Evolutionary conservation across 106 monocot species (phyloP).

Genomic region (Dendrobium catenatum): DNA sequence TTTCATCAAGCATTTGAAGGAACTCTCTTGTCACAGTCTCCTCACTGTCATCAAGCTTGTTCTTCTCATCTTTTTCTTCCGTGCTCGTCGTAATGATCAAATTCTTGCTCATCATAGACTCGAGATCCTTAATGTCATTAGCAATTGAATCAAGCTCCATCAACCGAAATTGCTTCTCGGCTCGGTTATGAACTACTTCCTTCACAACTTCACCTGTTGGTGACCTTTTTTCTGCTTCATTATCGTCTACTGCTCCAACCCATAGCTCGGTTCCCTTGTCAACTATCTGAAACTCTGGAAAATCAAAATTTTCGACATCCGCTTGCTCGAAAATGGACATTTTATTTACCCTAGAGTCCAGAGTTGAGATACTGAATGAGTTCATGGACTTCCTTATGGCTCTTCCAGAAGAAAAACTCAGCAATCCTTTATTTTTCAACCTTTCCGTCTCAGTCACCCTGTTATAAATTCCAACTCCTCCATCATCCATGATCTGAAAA

Average conservation of each 20-base stretch:
- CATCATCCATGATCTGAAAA: constrained; percentile 82
- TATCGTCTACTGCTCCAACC: neutral
- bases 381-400: neutral
- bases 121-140: constrained; percentile 51
- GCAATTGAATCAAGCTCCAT: constrained; percentile 56
- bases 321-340: neutral
- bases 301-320: neutral
- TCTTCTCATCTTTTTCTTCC: constrained; percentile 1
- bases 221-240: constrained; percentile 7
- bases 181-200: constrained; percentile 18
- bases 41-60: constrained; percentile 38
- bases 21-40: constrained; percentile 62
- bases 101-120: constrained; percentile 23
- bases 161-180: constrained; percentile 22
- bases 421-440: neutral
- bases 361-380: constrained; percentile 1
- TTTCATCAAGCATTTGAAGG: constrained; percentile 57
- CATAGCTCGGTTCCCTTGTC: constrained; percentile 57
- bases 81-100: neutral
- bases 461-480: constrained; percentile 37
- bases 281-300: constrained; percentile 44
- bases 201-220: constrained; percentile 36
- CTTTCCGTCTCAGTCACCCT: too few relatives aligned
- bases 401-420: constrained; percentile 20
- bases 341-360: neutral